A percentile compares a stretch with the other conserved stretches of the same genome.
Evolutionary conservation across 2,329 filamentous ascomycete species (phyloP).

Genomic region (Volutella citrinella): DNA sequence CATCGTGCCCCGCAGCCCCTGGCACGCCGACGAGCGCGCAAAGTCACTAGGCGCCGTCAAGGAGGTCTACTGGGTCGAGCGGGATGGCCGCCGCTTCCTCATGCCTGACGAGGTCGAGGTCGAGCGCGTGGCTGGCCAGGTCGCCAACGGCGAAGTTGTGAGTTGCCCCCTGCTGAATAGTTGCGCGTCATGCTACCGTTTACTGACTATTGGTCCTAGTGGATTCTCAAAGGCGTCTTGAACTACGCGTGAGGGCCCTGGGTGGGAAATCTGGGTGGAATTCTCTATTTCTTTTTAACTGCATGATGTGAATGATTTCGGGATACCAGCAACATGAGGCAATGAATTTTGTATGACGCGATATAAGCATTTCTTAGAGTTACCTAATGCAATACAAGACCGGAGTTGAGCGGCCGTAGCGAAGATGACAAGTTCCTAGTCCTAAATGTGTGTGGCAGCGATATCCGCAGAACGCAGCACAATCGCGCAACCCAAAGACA

Average conservation of each 20-base stretch:
- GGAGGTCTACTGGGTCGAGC: constrained; percentile 80
- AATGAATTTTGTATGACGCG: constrained; percentile 1
- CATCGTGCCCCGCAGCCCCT: constrained; percentile 71
- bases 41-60: constrained; percentile 56
- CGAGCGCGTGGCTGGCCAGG: constrained; percentile 67
- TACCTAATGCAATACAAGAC: too few relatives aligned
- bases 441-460: too few relatives aligned
- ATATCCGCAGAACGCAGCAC: too few relatives aligned
- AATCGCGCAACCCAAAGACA: too few relatives aligned
- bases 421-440: too few relatives aligned
- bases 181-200: constrained; percentile 1
- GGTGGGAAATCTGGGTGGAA: too few relatives aligned
- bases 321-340: constrained; percentile 5
- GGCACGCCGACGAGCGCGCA: constrained; percentile 64
- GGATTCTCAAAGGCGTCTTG: constrained; percentile 61
- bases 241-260: constrained; percentile 36
- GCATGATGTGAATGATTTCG: constrained; percentile 8
- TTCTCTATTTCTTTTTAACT: neutral
- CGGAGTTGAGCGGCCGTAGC: too few relatives aligned
- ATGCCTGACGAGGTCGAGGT: constrained; percentile 81
- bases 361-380: too few relatives aligned
- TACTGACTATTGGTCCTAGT: constrained; percentile 35
- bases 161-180: constrained; percentile 25
- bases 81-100: constrained; percentile 65
- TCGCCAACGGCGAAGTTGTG: constrained; percentile 81